A percentile compares a stretch with the other conserved stretches of the same genome.
phyloP scores from a whole-genome alignment of 352 stramenopile species.

The Phytophthora macrochlamydospora region DNA sequence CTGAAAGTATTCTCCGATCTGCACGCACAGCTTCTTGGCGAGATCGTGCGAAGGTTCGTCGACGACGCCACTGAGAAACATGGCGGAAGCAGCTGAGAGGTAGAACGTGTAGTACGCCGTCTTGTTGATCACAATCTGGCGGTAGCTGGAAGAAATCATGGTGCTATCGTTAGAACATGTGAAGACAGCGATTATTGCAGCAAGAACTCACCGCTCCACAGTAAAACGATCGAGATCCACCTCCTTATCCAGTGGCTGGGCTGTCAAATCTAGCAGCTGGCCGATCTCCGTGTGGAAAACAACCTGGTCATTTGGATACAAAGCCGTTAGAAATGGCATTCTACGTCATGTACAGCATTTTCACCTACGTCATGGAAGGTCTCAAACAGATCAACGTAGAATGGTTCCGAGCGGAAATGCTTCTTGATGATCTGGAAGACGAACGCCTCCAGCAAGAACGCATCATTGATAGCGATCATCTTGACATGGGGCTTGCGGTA shows the following conservation, averaged over 20 bases:
- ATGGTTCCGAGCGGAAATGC: conserved; percentile 79
- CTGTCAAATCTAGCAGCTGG: conserved; percentile 93
- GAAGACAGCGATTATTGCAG: neutral
- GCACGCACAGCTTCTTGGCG: conserved; percentile 94
- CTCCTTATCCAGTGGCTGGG: conserved; percentile 80
- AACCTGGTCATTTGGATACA: conserved; percentile 66
- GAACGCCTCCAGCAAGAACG: conserved; percentile 95
- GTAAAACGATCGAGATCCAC: conserved; percentile 94
- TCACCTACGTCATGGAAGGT: conserved; percentile 91
- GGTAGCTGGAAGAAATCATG: conserved; percentile 49
- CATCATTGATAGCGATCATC: conserved; percentile 98
- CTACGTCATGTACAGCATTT: no score
- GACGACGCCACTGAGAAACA: conserved; percentile 88
- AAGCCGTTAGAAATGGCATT: neutral
- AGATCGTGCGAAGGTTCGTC: conserved; percentile 77
- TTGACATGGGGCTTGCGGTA: conserved; percentile 91
- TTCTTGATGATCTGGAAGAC: conserved; percentile 92
- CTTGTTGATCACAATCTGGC: conserved; percentile 98
- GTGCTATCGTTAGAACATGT: conserved; percentile 5
- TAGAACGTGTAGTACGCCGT: conserved; percentile 99
- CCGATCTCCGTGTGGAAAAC: conserved; percentile 97
- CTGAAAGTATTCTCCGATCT: conserved; percentile 99
- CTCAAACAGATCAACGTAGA: conserved; percentile 95
- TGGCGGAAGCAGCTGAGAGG: conserved; percentile 92
- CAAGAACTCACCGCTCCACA: conserved; percentile 82